Base-by-base conservation (phyloP, 2,329 filamentous ascomycete species). In the Metarhizium humberi region DNA sequence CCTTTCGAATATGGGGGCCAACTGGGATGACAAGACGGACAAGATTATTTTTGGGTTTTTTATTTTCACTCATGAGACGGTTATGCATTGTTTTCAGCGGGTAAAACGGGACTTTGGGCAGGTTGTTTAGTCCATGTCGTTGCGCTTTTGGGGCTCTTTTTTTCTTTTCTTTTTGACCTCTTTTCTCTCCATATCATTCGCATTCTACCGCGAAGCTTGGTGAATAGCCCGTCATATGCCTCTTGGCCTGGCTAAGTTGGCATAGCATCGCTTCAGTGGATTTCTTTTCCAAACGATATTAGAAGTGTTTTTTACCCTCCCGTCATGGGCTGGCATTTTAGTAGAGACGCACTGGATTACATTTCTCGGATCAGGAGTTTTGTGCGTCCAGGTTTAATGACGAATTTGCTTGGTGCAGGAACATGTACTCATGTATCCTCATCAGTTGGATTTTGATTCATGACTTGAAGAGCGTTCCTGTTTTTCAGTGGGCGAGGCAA, bases 81-180 rank as follows among this genome's bases (percentile, higher is more conserved):
- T 61, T 70, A 67, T 71, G 70, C 71, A 73, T 73, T 67, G 61
- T 62, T 60, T 63, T 67, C 60, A 70, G 68, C 67, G 69, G 67
- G 64, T 63, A 68, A 67, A 69, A 66, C 43, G 59, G 59, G 61
- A 57, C 40, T 49, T 55, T 51, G 55, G 57, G 47, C 30, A 57
- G 53, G 50, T 52, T 47, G 45, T 45, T 57, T 51, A 20, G 51
- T 52, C 38, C 58, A 54, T 56, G 50, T 52, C 58, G 58, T 61
- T 56, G 56, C 57, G n/a, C 52, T 51, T 42, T 10, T 14, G 48
- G 48, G 29, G 29, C 20, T 10, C 43, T 16, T 36, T 11, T 30
- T 45, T 25, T 50, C n/a, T 49, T 20, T 20, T 32, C 10, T 6
- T n/a, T 47, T 53, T 58, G n/a, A 20, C 32, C 42, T 45, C 42